Percentiles rank a stretch among this genome's conserved stretches.
phyloP scores from a whole-genome alignment of 345 rosid species.

The Salix udensis region DNA sequence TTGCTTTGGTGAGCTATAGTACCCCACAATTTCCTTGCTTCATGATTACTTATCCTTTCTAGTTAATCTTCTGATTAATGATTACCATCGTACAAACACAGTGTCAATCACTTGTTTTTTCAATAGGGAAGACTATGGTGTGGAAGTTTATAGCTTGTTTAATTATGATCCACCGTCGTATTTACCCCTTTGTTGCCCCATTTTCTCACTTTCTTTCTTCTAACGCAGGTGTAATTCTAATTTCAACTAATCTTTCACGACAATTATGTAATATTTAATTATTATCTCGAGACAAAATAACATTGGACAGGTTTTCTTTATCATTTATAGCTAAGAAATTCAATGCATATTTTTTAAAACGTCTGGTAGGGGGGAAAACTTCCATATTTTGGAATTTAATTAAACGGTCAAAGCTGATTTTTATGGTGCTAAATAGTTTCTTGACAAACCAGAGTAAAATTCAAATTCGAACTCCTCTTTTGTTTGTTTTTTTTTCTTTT shows the following conservation, averaged over 20 bases:
- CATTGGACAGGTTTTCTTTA: too few relatives aligned
- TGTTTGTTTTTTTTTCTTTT: too few relatives aligned
- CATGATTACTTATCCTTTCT: constrained; percentile 23
- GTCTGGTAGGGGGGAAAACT: background rate
- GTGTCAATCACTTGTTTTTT: background rate
- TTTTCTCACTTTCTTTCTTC: background rate
- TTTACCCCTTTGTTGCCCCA: background rate
- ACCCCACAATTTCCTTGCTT: background rate
- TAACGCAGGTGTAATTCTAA: too few relatives aligned
- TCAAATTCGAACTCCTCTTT: too few relatives aligned
- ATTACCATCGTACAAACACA: constrained; percentile 13
- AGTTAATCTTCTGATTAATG: constrained; percentile 23
- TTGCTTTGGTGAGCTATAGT: background rate
- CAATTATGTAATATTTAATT: too few relatives aligned
- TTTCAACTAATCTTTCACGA: too few relatives aligned
- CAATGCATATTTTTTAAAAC: background rate
- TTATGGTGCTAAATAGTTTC: too few relatives aligned
- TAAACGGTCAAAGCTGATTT: too few relatives aligned
- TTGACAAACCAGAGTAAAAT: too few relatives aligned
- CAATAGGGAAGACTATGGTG: background rate
- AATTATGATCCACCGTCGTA: background rate
- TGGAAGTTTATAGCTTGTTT: background rate
- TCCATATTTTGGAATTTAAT: background rate
- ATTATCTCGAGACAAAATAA: too few relatives aligned
- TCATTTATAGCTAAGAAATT: background rate